Base-by-base conservation (phyloP, 176 grass and related monocot genomes). In the Neostapfia colusana region DNA sequence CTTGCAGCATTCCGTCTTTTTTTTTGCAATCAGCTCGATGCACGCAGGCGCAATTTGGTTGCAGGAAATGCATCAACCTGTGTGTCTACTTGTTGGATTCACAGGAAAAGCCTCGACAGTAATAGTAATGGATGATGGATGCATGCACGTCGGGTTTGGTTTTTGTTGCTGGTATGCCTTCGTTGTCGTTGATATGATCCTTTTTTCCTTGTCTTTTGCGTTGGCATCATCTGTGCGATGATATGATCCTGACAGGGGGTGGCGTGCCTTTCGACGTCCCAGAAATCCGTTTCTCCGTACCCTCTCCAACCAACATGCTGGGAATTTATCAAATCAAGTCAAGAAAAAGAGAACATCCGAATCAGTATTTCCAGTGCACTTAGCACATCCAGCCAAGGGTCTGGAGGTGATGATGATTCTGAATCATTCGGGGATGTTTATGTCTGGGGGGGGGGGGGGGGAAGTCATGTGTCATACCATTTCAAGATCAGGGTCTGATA, bases 351-450 rank as follows among this genome's bases (percentile, higher is more conserved):
- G n/a, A n/a, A n/a, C 68, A 84, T 94, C 85, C 89, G 95, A 79
- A 86, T 98, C 51, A 98, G 95, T 81, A 79, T 98, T 85, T 97
- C 94, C 69, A 97, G 91, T 88, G 89, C 80, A 27, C 91, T 93
- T 76, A 97, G 94, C 82, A 97, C 94, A 79, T 98, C 95, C 46
- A 98, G 95, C 74, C 95, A 98, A 90, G 95, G 91, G 36, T 98
- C 95, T 77, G 91, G 82, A 7, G 87, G 90, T 2, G 95, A 98
- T 2, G 95, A 98, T 63, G 95, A 98, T 69, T 95, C 82, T 77
- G 95, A 99, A 85, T 89, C 87, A 4, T 91, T 93, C 51, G 91
- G 94, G 26, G 94, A 97, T 85, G 85, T 97, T 73, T 97, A 93
- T 75, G 67, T 97, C 60, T 97, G 94, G 95, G 95, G 95, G 9